These are phyloP conservation scores for Lasiosphaeria miniovina DNA, from an alignment of 495 filamentous ascomycete genomes.

Conservation along the genomic window DNA sequence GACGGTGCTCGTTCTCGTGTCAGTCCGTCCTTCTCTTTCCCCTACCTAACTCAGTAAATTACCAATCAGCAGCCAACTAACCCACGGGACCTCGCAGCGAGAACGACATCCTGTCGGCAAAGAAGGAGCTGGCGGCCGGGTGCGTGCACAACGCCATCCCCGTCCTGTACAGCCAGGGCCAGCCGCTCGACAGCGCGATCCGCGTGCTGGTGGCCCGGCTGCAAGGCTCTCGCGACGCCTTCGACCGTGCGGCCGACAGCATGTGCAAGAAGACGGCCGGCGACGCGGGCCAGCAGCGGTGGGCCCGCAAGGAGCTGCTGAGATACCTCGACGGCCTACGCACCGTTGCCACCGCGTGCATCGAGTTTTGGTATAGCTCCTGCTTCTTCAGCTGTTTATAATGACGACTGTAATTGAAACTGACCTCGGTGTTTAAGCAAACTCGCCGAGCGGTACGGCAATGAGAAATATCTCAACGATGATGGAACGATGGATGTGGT, in stretches of 20 bases:
- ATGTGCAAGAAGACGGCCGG: not conserved
- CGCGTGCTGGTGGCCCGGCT: not conserved
- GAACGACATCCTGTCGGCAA: constrained; percentile 18
- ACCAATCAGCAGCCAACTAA: not conserved
- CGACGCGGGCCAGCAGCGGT: not conserved
- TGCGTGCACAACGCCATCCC: constrained; percentile 15
- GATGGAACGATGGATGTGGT: constrained; percentile 18
- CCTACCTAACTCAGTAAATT: not conserved
- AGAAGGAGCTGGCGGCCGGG: constrained; percentile 17
- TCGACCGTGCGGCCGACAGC: constrained; percentile 7
- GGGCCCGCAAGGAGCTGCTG: not conserved
- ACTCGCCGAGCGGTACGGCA: constrained; percentile 9
- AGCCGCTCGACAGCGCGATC: constrained; percentile 6
- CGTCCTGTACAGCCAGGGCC: constrained; percentile 12
- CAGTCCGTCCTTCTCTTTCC: not conserved
- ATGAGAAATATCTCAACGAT: constrained; percentile 11
- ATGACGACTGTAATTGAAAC: not conserved
- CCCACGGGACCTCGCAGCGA: not conserved
- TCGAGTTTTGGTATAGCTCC: constrained; percentile 15
- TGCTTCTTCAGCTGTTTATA: not conserved
- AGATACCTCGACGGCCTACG: constrained; percentile 10
- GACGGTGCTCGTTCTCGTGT: constrained; percentile 13
- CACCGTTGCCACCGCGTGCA: constrained; percentile 10
- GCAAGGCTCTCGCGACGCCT: not conserved
- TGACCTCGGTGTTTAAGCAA: constrained; percentile 1